Evolutionary conservation across 179 eudicot species (phyloP), one percentile per base, ranked within the genome.

Genomic region (Beta corolliflora): DNA sequence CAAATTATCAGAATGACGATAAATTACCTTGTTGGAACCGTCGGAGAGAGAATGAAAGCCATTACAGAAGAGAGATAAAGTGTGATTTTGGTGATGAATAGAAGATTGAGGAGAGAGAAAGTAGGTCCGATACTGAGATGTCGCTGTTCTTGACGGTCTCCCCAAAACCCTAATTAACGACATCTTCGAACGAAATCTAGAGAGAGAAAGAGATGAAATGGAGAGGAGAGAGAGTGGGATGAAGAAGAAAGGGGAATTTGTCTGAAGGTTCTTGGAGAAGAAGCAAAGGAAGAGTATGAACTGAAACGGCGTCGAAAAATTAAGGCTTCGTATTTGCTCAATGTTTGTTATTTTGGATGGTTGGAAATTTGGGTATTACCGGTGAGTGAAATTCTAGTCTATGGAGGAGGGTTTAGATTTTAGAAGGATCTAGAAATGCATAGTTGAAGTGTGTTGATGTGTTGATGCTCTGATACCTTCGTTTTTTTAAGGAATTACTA

Each of bases 41-140:
- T 83, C 52, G 61, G 64, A 69, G 59, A 85, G 78, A 25, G 88
- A 89, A 54, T 86, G 86, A 52, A 88, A 82, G 16, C 75, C 79
- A 78, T 78, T 84, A 72, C 87, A 76, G 36, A 80, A 64, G 36
- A 80, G 59, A 72, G 79, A 58, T 52, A 81, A 25, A 55, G 71
- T 46, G 21, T 67, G 78, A 55, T 46, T 81, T 67, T 29, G 78
- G 3, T 48, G 80, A 6, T 41, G 77, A 7, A 61, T 65, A 11
- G 79, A 63, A 3, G 65, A 60, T 9, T 83, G 72, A 73, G 83
- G 41, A 54, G 79, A 58, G 53, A 59, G n/a, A 73, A 71, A 9
- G 66, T 56, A 69, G 65, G 64, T 82, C 25, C 84, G 86, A 48
- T 78, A 80, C 50, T 60, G 83, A 21, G 72, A 29, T 56, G 60